Conservation (phyloP, 345 rosid genomes). For the Eutrema yunnanense region DNA sequence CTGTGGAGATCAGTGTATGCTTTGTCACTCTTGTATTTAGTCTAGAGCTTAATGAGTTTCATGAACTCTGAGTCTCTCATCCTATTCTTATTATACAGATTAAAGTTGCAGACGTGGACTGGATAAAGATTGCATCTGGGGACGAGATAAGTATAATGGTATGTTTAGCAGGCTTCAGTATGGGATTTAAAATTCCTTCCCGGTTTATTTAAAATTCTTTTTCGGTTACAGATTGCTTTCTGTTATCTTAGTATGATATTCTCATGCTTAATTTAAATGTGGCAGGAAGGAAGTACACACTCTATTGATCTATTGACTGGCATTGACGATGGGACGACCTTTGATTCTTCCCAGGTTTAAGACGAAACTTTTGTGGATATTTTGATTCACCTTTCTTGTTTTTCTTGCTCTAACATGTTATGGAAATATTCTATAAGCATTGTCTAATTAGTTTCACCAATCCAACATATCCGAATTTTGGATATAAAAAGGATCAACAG, state of each 20-base stretch:
- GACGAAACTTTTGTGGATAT: conserved; percentile 5
- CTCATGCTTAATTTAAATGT: conserved; percentile 15
- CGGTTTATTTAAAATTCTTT: neutral
- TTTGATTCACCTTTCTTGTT: neutral
- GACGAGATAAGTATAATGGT: conserved; percentile 89
- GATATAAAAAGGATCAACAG: neutral
- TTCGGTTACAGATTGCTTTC: neutral
- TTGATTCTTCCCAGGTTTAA: conserved; percentile 78
- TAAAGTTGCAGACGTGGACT: conserved; percentile 84
- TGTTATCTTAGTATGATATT: conserved; percentile 5
- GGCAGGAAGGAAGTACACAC: conserved; percentile 69
- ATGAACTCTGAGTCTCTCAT: conserved; percentile 13
- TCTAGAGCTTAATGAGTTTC: neutral
- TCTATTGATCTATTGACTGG: conserved; percentile 65
- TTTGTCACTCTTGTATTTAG: neutral
- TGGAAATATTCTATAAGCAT: neutral
- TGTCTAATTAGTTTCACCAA: conserved; percentile 3
- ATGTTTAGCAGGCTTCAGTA: conserved; percentile 16
- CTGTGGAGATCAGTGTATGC: neutral
- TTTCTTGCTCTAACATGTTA: neutral
- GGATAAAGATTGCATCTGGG: conserved; percentile 77
- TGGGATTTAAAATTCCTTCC: neutral
- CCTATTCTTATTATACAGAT: conserved; percentile 44
- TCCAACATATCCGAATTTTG: neutral
- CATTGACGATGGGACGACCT: conserved; percentile 57